These are phyloP conservation scores for Mrakia frigida DNA, from an alignment of 768 basidiomycete species.

Conservation along the genomic window DNA sequence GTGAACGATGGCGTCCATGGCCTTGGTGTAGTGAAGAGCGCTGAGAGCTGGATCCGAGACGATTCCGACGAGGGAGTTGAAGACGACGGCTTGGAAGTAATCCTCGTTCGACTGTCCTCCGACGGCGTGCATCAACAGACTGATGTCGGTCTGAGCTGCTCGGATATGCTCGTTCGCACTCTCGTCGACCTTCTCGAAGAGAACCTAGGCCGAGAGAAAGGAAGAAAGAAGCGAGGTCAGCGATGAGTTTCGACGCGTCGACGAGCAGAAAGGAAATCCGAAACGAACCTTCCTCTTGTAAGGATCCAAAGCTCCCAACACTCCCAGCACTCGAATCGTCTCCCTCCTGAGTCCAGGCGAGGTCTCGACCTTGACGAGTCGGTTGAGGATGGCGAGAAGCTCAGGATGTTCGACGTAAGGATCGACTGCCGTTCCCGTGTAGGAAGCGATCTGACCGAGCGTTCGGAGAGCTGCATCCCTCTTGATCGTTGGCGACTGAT, in stretches of 20 bases:
- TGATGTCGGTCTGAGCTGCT: constrained; percentile 47
- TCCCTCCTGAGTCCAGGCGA: constrained; percentile 65
- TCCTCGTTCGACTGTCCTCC: constrained; percentile 67
- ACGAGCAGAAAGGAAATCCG: background rate
- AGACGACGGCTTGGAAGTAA: constrained; percentile 94
- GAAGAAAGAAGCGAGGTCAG: background rate
- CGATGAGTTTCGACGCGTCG: background rate
- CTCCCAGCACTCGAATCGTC: constrained; percentile 89
- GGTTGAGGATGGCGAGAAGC: constrained; percentile 74
- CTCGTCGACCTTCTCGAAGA: constrained; percentile 53
- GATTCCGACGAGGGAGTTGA: constrained; percentile 77
- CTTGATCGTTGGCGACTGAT: constrained; percentile 53
- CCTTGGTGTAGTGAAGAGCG: constrained; percentile 73
- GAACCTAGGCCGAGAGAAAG: constrained; percentile 39
- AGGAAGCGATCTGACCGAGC: constrained; percentile 89
- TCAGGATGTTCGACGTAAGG: constrained; percentile 89
- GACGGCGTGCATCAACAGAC: constrained; percentile 45
- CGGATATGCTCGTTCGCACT: constrained; percentile 59
- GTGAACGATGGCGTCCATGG: constrained; percentile 96
- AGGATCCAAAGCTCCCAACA: constrained; percentile 91
- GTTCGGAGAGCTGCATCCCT: constrained; percentile 91
- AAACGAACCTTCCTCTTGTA: constrained; percentile 78
- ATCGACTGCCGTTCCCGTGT: constrained; percentile 87
- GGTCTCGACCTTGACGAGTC: constrained; percentile 76
- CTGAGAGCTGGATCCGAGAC: constrained; percentile 82